A percentile compares a stretch with the other conserved stretches of the same genome.
Conservation (phyloP, 148 eudicot species). For the Rhododendron henanense region DNA sequence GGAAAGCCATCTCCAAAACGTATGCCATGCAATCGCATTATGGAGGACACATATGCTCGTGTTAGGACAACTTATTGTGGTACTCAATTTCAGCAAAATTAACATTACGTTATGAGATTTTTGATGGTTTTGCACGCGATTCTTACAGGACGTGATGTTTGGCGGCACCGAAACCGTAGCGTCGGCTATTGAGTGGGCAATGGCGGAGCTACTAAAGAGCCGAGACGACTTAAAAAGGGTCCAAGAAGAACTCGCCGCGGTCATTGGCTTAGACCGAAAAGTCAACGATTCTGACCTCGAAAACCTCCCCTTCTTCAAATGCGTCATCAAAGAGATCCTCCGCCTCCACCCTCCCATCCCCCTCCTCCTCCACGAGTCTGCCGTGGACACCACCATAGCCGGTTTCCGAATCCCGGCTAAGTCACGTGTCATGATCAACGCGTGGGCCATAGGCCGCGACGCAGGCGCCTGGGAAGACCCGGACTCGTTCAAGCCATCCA, state of each 20-base stretch:
- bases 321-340: conserved; percentile 53
- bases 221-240: conserved; percentile 51
- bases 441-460: conserved; percentile 59
- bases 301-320: conserved; percentile 50
- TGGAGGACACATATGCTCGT: too few species aligned
- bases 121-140: background rate
- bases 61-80: background rate
- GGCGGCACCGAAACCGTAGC: conserved; percentile 85
- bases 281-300: conserved; percentile 64
- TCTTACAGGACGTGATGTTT: conserved; percentile 69
- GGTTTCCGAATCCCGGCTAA: conserved; percentile 46
- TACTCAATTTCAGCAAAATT: background rate
- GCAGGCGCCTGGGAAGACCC: conserved; percentile 46
- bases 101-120: background rate
- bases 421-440: conserved; percentile 56
- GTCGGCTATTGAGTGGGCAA: conserved; percentile 75
- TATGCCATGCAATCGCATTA: too few species aligned
- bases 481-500: conserved; percentile 36
- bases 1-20: too few species aligned
- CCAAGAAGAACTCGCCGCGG: conserved; percentile 52
- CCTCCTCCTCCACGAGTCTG: conserved; percentile 62
- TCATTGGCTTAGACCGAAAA: conserved; percentile 40
- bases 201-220: conserved; percentile 53
- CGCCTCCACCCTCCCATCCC: conserved; percentile 81
- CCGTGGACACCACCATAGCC: conserved; percentile 38